Base-by-base conservation (phyloP, 306 rosid genomes). In the Sicyos edulis region DNA sequence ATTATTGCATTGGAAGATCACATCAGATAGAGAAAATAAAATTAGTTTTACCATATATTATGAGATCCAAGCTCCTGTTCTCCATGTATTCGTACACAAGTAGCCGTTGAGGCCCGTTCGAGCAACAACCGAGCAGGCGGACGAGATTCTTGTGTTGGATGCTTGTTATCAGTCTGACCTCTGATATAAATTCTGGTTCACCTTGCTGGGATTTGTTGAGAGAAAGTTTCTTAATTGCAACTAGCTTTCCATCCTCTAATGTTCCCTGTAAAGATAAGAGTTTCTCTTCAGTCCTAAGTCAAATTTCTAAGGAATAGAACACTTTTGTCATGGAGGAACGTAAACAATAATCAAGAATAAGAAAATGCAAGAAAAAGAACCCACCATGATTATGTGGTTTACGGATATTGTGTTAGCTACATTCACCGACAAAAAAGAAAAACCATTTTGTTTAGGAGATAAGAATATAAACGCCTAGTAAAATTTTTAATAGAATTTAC, bases 81-180 rank as follows among this genome's bases (percentile, higher is more conserved):
- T 77, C 82, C 98, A 93, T 83, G 81, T 85, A 93, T 74, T 93
- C 97, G 54, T 90, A 93, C 6, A 93, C 96, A 42, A 93, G 91
- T 42, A 88, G 81, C 85, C 97, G 81, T 71, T 93, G 87, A 59
- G 89, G 85, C 12, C 95, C 98, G 49, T 88, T 88, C 4, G 91
- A 72, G 81, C 98, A 93, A 75, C 95, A 90, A 56, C 98, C 97
- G 3, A 93, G 78, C 69, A 90, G 89, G 58, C 88, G 90, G 79
- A 93, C 92, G 19, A 93, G 86, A 81, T 90, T 90, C 75, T 85
- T 90, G 84, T 93, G 98, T 73, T 93, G 98, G 71, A 90, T 91
- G 81, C 97, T 88, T 11, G 93, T 86, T 79, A 90, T 88, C 82
- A 86, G 58, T 79, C 87, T 90, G 83, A 93, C 95, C 79, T 93